A percentile compares a stretch with the other conserved stretches of the same genome.
phyloP scores from a whole-genome alignment of 257 asterid species.

The Plantago ovata region DNA sequence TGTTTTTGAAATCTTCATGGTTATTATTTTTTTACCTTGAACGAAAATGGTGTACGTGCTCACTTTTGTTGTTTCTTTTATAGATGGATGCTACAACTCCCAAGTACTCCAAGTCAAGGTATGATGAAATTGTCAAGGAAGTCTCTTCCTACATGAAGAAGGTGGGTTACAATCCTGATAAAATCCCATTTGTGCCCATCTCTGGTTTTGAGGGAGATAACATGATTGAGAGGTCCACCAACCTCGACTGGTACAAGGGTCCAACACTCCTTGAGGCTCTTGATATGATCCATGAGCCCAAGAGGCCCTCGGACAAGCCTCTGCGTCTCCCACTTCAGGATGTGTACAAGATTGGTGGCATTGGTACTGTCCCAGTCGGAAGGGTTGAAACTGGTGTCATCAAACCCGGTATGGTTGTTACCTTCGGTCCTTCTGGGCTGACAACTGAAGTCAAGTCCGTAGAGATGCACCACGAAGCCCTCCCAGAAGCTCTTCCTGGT shows the following conservation, averaged over 20 bases:
- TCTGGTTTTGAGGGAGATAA: constrained; percentile 43
- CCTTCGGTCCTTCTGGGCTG: constrained; percentile 36
- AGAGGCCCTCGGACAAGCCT: constrained; percentile 41
- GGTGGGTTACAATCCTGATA: constrained; percentile 41
- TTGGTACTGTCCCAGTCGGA: constrained; percentile 42
- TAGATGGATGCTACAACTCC: constrained; percentile 51
- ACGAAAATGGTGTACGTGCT: no score
- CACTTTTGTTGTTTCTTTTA: neutral
- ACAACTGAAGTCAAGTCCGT: constrained; percentile 42
- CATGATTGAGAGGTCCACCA: no score
- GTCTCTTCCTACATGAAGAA: constrained; percentile 43
- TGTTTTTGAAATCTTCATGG: no score
- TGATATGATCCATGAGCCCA: constrained; percentile 33
- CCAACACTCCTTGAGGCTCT: constrained; percentile 46
- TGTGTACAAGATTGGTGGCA: constrained; percentile 43
- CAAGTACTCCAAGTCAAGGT: constrained; percentile 42
- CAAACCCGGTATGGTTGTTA: no score
- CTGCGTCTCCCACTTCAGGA: constrained; percentile 45
- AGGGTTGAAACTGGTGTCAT: constrained; percentile 39
- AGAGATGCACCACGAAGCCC: constrained; percentile 40
- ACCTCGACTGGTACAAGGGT: constrained; percentile 46
- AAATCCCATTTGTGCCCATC: constrained; percentile 37
- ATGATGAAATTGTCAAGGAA: constrained; percentile 43
- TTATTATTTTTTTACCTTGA: no score
- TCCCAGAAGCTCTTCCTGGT: no score